These are phyloP conservation scores for Beauveria rudraprayagi DNA, from an alignment of 2,329 filamentous ascomycete genomes.

Conservation along the genomic window DNA sequence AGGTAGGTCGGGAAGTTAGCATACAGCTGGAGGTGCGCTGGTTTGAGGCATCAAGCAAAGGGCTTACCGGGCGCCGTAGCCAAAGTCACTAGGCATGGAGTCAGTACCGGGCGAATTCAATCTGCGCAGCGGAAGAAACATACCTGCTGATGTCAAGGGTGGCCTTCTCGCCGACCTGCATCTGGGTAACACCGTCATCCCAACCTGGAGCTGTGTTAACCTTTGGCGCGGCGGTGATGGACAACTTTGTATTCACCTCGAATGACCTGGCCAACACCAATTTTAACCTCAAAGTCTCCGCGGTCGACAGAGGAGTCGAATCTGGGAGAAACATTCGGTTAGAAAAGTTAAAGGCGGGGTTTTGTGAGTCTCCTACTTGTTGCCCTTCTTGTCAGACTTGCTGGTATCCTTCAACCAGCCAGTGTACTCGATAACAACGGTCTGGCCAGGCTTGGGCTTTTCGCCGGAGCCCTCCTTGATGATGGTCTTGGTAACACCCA, in stretches of 20 bases:
- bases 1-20: conserved; percentile 8
- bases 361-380: conserved; percentile 47
- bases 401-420: conserved; percentile 69
- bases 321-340: conserved; percentile 36
- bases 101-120: conserved; percentile 14
- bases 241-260: conserved; percentile 49
- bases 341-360: conserved; percentile 8
- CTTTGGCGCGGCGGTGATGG: neutral
- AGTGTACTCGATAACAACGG: conserved; percentile 82
- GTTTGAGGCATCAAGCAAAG: neutral
- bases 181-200: conserved; percentile 77
- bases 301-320: conserved; percentile 83
- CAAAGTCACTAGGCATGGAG: conserved; percentile 45
- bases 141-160: conserved; percentile 74
- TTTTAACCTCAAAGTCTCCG: conserved; percentile 66
- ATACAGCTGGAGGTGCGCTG: neutral
- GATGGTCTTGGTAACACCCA: conserved; percentile 67
- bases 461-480: conserved; percentile 53
- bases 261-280: conserved; percentile 82
- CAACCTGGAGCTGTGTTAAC: conserved; percentile 45
- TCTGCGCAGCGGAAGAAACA: conserved; percentile 18
- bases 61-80: conserved; percentile 53
- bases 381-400: conserved; percentile 57
- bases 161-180: conserved; percentile 88
- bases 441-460: conserved; percentile 58